Percentiles rank a stretch among this genome's conserved stretches.
phyloP scores from a whole-genome alignment of 1,139 yeast species.

The Magnusiomyces tetraspermus region DNA sequence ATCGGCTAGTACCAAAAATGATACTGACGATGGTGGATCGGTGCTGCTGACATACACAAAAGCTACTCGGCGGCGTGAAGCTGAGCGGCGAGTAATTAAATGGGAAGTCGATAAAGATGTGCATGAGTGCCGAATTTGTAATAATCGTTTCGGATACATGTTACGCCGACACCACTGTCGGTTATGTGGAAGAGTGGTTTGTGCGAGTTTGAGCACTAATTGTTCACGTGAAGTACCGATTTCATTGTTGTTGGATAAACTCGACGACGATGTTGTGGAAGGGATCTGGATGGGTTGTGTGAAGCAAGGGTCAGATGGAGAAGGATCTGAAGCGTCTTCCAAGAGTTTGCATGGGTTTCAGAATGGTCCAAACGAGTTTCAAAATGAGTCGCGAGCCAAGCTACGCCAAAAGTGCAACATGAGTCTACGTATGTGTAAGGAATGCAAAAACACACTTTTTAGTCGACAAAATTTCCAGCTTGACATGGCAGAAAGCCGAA shows the following conservation, averaged over 20 bases:
- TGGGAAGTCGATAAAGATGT: conserved; percentile 59
- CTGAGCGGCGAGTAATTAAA: conserved; percentile 47
- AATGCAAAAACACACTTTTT: conserved; percentile 57
- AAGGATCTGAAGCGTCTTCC: too few species aligned
- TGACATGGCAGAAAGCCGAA: conserved; percentile 28
- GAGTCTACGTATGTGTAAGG: conserved; percentile 50
- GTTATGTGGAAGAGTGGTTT: conserved; percentile 71
- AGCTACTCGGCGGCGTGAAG: conserved; percentile 26
- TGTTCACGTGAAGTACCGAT: conserved; percentile 73
- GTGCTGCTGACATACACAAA: conserved; percentile 22
- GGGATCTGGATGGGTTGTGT: neutral
- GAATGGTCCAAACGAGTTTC: too few species aligned
- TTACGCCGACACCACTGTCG: conserved; percentile 81
- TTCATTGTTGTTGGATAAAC: conserved; percentile 37
- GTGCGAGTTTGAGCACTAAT: conserved; percentile 51
- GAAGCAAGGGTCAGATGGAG: too few species aligned
- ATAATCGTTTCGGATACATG: conserved; percentile 45
- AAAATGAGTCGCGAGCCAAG: too few species aligned
- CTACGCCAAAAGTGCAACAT: conserved; percentile 21
- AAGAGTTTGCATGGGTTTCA: too few species aligned
- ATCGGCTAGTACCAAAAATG: conserved; percentile 18
- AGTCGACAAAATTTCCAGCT: conserved; percentile 44
- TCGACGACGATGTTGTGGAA: conserved; percentile 18
- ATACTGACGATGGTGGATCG: conserved; percentile 8
- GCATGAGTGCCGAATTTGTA: conserved; percentile 56